Conservation (phyloP, 345 rosid genomes). For the Hirschfeldia incana region DNA sequence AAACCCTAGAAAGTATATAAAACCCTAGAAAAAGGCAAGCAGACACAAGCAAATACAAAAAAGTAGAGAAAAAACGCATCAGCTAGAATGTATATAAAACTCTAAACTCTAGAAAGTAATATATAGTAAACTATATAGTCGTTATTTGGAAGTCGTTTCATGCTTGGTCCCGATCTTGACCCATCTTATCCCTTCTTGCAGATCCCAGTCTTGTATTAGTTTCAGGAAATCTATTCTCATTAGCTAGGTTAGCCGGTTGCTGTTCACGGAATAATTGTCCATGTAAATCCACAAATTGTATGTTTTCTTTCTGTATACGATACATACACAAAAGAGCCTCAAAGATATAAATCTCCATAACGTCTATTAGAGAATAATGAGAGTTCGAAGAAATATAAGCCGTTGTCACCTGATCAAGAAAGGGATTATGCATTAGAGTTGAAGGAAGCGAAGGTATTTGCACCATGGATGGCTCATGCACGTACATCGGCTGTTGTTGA, state of each 20-base stretch:
- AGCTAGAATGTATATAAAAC: neutral
- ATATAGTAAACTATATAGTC: neutral
- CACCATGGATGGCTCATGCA: neutral
- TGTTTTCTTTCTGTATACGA: neutral
- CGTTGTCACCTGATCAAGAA: slow-evolving; percentile 18
- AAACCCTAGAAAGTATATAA: neutral
- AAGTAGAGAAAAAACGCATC: neutral
- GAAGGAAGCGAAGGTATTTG: neutral
- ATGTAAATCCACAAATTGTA: neutral
- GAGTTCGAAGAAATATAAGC: neutral
- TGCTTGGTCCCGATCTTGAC: neutral
- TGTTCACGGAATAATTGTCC: neutral
- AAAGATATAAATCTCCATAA: neutral
- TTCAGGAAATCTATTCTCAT: neutral
- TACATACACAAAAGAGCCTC: neutral
- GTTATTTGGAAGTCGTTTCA: neutral
- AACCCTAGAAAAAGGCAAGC: neutral
- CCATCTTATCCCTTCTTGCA: neutral
- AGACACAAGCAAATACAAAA: neutral
- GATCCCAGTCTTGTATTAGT: neutral
- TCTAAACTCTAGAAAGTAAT: neutral
- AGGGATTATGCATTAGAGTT: neutral
- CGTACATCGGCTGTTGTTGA: neutral
- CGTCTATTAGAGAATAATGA: neutral
- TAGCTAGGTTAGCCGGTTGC: neutral